These are phyloP conservation scores for Plasmopara viticola DNA, from an alignment of 352 stramenopile genomes.

Conservation along the genomic window DNA sequence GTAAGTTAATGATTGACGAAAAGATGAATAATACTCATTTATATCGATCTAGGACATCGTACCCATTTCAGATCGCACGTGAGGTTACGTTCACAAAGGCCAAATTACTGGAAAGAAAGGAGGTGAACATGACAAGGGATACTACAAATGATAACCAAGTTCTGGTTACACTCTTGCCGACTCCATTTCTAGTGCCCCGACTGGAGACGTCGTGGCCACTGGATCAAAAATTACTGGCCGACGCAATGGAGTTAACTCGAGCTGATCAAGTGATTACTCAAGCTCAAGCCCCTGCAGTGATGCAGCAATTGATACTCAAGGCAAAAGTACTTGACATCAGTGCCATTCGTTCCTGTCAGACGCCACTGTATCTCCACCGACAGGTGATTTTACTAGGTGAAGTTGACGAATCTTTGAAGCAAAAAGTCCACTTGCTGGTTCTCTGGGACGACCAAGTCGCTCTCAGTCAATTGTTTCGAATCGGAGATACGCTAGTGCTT, in stretches of 20 bases:
- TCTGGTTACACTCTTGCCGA: conserved; percentile 36
- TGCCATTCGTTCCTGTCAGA: conserved; percentile 55
- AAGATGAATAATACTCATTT: background rate
- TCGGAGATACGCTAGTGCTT: conserved; percentile 50
- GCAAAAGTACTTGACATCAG: conserved; percentile 57
- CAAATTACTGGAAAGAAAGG: conserved; percentile 50
- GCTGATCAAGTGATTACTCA: conserved; percentile 22
- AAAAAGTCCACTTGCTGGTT: conserved; percentile 45
- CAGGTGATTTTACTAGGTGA: conserved; percentile 62
- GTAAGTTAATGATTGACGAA: conserved; percentile 8
- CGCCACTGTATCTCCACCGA: conserved; percentile 43
- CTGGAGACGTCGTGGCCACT: conserved; percentile 19
- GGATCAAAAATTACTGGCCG: conserved; percentile 22
- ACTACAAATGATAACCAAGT: background rate
- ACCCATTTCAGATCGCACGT: conserved; percentile 36
- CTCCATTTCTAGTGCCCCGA: conserved; percentile 27
- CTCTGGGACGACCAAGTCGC: conserved; percentile 67
- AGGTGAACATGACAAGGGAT: conserved; percentile 9
- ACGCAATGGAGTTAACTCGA: conserved; percentile 22
- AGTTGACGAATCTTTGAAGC: conserved; percentile 6
- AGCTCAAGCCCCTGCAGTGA: conserved; percentile 14
- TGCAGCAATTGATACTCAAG: conserved; percentile 35
- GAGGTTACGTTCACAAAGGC: conserved; percentile 47
- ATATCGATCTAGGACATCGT: conserved; percentile 13
- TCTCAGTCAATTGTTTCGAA: conserved; percentile 50